These are phyloP conservation scores for Lepidium africanum DNA, from an alignment of 345 rosid genomes.

Conservation along the genomic window DNA sequence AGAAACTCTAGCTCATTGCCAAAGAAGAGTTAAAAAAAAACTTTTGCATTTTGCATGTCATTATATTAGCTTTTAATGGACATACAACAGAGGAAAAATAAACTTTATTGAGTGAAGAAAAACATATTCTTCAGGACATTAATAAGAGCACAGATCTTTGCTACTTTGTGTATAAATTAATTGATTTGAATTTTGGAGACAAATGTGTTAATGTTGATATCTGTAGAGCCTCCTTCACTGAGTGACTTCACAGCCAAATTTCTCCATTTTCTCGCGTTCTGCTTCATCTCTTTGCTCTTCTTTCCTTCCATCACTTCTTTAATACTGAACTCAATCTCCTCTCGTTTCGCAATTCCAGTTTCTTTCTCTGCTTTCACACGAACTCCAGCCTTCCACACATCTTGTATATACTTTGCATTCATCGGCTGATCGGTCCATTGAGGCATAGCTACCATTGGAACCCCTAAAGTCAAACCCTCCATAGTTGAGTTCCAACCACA, in stretches of 20 bases:
- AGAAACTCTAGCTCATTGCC: neutral
- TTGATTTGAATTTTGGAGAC: slow-evolving; percentile 20
- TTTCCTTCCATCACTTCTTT: slow-evolving; percentile 50
- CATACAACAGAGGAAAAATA: slow-evolving; percentile 1
- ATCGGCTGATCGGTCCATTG: slow-evolving; percentile 48
- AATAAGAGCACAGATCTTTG: neutral
- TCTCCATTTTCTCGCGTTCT: slow-evolving; percentile 42
- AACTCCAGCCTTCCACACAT: slow-evolving; percentile 56
- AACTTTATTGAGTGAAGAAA: neutral
- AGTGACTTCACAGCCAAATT: slow-evolving; percentile 38
- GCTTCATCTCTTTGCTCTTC: slow-evolving; percentile 30
- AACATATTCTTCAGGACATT: neutral
- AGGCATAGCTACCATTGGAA: slow-evolving; percentile 55
- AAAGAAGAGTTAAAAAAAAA: neutral
- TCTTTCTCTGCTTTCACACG: slow-evolving; percentile 37
- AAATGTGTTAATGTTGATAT: slow-evolving; percentile 34
- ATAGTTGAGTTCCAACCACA: slow-evolving; percentile 65
- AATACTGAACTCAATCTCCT: slow-evolving; percentile 42
- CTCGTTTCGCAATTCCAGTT: slow-evolving; percentile 43
- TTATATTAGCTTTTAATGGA: neutral
- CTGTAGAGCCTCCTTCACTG: slow-evolving; percentile 45
- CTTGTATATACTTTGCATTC: slow-evolving; percentile 48
- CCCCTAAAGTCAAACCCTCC: slow-evolving; percentile 44
- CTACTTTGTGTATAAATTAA: neutral
- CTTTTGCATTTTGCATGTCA: neutral